Conservation (phyloP, 495 filamentous ascomycete species). For the Parmelia sp. region DNA sequence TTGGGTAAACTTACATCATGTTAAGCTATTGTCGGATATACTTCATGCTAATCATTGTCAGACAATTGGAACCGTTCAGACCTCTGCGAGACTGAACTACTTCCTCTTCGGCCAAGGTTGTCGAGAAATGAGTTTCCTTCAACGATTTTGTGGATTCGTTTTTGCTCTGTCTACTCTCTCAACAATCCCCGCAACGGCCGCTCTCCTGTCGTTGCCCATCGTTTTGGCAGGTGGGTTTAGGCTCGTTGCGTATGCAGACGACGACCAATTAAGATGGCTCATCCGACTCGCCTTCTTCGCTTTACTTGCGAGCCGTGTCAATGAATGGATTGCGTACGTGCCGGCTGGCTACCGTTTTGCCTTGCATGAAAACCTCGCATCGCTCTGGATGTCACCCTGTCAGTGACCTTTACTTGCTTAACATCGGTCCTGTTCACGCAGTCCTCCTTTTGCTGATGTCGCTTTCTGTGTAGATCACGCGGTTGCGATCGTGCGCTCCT, state of each 20-base stretch:
- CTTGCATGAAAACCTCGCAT: not conserved
- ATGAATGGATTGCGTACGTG: conserved; percentile 3
- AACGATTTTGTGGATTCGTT: conserved; percentile 5
- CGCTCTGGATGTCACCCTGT: conserved; percentile 16
- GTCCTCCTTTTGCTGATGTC: not conserved
- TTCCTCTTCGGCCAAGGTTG: conserved; percentile 6
- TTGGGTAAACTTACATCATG: conserved; percentile 31
- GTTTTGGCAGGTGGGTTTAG: conserved; percentile 5
- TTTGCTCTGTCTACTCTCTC: conserved; percentile 10
- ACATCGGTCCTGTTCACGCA: not conserved
- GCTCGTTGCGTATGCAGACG: conserved; percentile 9
- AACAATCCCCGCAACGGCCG: not conserved
- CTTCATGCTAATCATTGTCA: conserved; percentile 1
- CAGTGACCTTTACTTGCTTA: not conserved
- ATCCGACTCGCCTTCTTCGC: conserved; percentile 7
- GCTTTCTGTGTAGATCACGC: conserved; percentile 7
- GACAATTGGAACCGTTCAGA: conserved; percentile 14
- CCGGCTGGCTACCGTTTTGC: conserved; percentile 12
- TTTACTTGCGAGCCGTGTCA: conserved; percentile 4
- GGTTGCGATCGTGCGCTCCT: conserved; percentile 9
- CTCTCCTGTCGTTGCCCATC: conserved; percentile 4
- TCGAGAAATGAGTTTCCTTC: conserved; percentile 1
- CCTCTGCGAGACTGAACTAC: conserved; percentile 1
- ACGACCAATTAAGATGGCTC: conserved; percentile 10
- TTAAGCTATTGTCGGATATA: not conserved